These are phyloP conservation scores for Lachancea sp. DNA, from an alignment of 805 yeast species.

Conservation along the genomic window DNA sequence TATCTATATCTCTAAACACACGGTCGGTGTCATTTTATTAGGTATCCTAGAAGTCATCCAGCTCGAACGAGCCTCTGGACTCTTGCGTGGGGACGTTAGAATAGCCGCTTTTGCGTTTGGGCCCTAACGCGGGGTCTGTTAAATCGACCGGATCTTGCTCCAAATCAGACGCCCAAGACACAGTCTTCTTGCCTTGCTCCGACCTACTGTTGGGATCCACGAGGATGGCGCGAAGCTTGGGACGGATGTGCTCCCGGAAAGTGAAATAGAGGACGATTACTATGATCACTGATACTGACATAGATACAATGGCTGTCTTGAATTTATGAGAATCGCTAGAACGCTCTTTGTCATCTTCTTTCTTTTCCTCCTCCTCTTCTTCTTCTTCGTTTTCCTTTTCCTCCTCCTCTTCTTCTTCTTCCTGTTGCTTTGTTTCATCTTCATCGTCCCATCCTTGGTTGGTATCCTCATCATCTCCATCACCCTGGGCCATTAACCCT, in stretches of 20 bases:
- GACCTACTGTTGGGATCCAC: constrained; percentile 19
- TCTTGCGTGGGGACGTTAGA: constrained; percentile 20
- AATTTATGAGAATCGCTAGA: constrained; percentile 1
- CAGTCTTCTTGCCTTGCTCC: constrained; percentile 27
- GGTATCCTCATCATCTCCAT: constrained; percentile 36
- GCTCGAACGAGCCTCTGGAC: constrained; percentile 20
- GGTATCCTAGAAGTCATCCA: constrained; percentile 19
- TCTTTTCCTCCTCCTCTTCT: constrained; percentile 16
- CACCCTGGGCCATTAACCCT: constrained; percentile 51
- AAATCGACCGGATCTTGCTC: constrained; percentile 16
- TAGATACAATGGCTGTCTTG: constrained; percentile 3
- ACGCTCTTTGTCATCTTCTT: constrained; percentile 10
- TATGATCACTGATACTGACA: constrained; percentile 10
- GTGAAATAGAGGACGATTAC: constrained; percentile 12
- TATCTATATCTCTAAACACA: too few relatives aligned
- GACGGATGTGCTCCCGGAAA: constrained; percentile 13
- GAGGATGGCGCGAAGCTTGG: constrained; percentile 17
- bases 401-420: constrained; percentile 41
- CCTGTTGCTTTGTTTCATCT: constrained; percentile 41
- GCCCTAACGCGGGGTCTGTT: not conserved
- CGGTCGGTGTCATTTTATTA: too few relatives aligned
- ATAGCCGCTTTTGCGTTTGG: constrained; percentile 18
- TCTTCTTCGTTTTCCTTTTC: constrained; percentile 47
- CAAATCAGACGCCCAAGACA: constrained; percentile 36
- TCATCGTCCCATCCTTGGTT: constrained; percentile 13